phyloP scores from a whole-genome alignment of 441 rosid genomes.

The Jatropha multifida region DNA sequence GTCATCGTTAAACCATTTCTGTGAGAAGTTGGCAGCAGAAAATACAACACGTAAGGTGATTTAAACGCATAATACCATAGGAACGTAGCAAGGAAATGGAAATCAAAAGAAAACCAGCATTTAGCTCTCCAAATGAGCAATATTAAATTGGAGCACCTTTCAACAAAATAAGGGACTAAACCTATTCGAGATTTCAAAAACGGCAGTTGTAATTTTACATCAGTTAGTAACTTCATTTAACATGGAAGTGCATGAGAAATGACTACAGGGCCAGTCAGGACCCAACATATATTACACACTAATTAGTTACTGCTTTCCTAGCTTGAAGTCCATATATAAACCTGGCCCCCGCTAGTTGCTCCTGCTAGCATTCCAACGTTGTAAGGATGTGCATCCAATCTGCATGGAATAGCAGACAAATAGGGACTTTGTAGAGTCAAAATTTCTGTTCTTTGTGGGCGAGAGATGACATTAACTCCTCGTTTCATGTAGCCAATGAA shows the following conservation, averaged over 20 bases:
- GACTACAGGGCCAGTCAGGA: not conserved
- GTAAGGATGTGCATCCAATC: conserved; percentile 65
- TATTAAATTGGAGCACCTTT: not conserved
- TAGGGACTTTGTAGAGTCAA: conserved; percentile 45
- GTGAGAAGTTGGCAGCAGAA: not conserved
- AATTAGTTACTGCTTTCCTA: conserved; percentile 11
- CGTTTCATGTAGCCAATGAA: conserved; percentile 59
- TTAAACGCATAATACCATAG: too few relatives aligned
- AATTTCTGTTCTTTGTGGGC: conserved; percentile 30
- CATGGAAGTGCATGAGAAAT: not conserved
- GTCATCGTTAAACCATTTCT: not conserved
- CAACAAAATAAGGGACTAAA: not conserved
- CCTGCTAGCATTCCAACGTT: conserved; percentile 70
- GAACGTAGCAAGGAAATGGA: too few relatives aligned
- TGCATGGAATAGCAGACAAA: conserved; percentile 56
- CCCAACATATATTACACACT: not conserved
- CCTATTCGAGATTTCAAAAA: not conserved
- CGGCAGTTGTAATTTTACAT: not conserved
- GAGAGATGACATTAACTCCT: conserved; percentile 66
- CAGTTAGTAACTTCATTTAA: not conserved
- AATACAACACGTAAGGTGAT: not conserved
- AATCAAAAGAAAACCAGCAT: not conserved
- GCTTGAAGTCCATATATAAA: conserved; percentile 63
- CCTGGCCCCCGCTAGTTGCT: conserved; percentile 70
- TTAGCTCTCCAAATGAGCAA: not conserved